Evolutionary conservation across 164 flowering plant genomes (phyloP), one percentile per base, ranked within the genome.

Genomic region (Litsea cubeba): DNA sequence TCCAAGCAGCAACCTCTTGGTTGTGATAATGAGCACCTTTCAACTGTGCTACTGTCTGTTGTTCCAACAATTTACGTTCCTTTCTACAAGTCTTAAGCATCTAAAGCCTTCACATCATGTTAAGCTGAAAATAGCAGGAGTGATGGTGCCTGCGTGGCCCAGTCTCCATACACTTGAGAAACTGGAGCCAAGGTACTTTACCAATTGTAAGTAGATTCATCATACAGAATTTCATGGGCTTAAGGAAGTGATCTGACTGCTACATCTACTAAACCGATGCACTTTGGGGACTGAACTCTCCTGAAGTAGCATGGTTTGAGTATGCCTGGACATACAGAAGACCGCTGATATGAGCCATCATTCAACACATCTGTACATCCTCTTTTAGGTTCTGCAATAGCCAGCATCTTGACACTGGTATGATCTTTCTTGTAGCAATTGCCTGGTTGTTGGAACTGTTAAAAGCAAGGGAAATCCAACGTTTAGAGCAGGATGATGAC

Each of bases 271-370:
- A 88, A 76, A 74, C 76, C 28, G 74, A 8, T 12, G 89, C 75
- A 71, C 84, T 70, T 7, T 89, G 65, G n/a, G 88, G 82, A 70
- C 88, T 85, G 50, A 85, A 54, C 1, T 84, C 86, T 30, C 90
- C 90, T 0, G 89, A 82, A 46, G 90, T 87, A 22, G 83, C 81
- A 72, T 86, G 0, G 35, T 30, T 30, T 30, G 83, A 87, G 24
- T 91, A 83, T 15, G 81, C 93, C 68, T 85, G 72, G 70, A 89
- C 96, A 72, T 87, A 86, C 65, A 88, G 93, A 20, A 90, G 93
- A 75, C 80, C 79, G 51, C 79, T 32, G 14, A 91, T 86, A 64
- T 83, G 84, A 35, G 90, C 88, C 91, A 89, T 91, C 87, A 86
- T 82, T 91, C 91, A 88, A 67, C 64, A 83, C 62, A 81, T 86